Evolutionary conservation across 352 stramenopile genomes (phyloP).

Genomic region (Pythium myriotylum): DNA sequence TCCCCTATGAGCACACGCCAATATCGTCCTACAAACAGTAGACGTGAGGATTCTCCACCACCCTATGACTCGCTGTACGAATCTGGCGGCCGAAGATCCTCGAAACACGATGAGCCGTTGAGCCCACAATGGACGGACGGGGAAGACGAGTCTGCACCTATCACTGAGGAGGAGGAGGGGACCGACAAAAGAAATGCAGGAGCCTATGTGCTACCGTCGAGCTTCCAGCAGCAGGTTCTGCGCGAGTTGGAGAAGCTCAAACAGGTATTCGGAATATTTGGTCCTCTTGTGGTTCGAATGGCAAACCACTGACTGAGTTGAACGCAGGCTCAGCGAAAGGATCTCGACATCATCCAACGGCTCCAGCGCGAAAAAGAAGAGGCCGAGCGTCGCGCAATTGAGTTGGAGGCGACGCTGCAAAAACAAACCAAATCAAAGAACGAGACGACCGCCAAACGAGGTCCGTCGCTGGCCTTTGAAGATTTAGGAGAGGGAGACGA

Average conservation of each 20-base stretch:
- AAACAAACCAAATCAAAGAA: conserved; percentile 9
- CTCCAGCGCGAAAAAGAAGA: conserved; percentile 41
- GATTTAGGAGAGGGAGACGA: conserved; percentile 26
- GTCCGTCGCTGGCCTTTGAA: conserved; percentile 4
- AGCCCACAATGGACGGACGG: conserved; percentile 17
- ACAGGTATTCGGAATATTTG: too few species aligned
- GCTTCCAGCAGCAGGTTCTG: conserved; percentile 52
- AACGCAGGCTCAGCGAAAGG: conserved; percentile 39
- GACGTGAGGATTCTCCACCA: conserved; percentile 2
- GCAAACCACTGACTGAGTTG: neutral
- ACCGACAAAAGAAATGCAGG: neutral
- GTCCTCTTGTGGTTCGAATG: conserved; percentile 15
- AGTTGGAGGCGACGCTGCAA: conserved; percentile 30
- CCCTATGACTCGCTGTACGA: conserved; percentile 8
- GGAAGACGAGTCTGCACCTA: conserved; percentile 1
- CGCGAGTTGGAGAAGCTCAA: conserved; percentile 56
- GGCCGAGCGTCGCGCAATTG: conserved; percentile 33
- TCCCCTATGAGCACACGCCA: neutral
- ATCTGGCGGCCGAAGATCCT: neutral
- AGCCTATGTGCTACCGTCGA: neutral
- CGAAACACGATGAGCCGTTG: neutral
- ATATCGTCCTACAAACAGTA: neutral
- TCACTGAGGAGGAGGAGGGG: neutral
- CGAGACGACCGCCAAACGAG: neutral
- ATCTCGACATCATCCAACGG: conserved; percentile 39